A percentile compares a stretch with the other conserved stretches of the same genome.
These are phyloP conservation scores for Ochetophila trinervis DNA, from an alignment of 306 rosid genomes.

Conservation along the genomic window DNA sequence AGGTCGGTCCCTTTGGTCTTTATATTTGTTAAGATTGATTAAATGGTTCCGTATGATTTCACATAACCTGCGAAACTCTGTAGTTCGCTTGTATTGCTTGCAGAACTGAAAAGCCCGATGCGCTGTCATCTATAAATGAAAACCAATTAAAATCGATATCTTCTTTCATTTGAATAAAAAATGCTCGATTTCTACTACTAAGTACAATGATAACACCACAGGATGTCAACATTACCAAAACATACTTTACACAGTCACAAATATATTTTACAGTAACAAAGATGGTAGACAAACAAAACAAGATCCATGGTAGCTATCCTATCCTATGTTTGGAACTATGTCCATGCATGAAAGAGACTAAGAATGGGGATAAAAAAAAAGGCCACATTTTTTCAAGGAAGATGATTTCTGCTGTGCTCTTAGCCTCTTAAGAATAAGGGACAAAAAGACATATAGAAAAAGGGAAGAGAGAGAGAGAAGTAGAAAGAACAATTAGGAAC, in stretches of 20 bases:
- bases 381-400: too few species aligned
- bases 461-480: too few species aligned
- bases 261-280: not conserved
- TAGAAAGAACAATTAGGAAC: too few species aligned
- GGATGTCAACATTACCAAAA: too few species aligned
- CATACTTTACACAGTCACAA: too few species aligned
- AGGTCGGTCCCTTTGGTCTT: conserved; percentile 94
- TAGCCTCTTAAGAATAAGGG: too few species aligned
- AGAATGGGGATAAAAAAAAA: not conserved
- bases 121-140: conserved; percentile 83
- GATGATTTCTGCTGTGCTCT: too few species aligned
- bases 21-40: conserved; percentile 81
- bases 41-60: conserved; percentile 92
- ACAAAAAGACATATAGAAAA: too few species aligned
- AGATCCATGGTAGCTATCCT: not conserved
- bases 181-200: not conserved
- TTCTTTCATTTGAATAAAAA: not conserved
- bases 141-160: not conserved
- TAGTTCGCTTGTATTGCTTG: conserved; percentile 89
- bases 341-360: not conserved
- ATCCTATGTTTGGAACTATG: not conserved
- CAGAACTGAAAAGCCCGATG: conserved; percentile 99
- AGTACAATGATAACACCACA: not conserved
- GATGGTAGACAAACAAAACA: not conserved
- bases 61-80: conserved; percentile 90